Conservation (phyloP, 2,329 filamentous ascomycete genomes). For the Colletotrichum australisinense region DNA sequence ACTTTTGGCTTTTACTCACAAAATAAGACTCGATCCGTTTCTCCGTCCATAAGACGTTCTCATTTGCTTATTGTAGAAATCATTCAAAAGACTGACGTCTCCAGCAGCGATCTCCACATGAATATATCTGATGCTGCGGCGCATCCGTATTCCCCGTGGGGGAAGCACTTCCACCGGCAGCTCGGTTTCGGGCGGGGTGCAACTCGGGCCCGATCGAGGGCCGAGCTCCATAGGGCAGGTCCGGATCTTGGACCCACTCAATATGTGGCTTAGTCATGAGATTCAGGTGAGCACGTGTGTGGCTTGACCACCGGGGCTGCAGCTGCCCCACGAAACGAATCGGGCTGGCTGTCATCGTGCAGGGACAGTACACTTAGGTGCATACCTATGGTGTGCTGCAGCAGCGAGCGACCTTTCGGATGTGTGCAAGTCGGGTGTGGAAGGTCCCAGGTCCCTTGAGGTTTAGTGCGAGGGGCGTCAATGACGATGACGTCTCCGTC, state of each 20-base stretch:
- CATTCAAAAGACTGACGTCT: too few relatives aligned
- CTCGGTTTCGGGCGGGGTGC: slow-evolving; percentile 12
- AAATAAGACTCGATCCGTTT: background rate
- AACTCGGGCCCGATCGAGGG: slow-evolving; percentile 10
- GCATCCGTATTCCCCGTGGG: background rate
- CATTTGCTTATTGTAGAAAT: too few relatives aligned
- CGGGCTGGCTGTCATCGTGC: background rate
- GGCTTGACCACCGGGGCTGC: background rate
- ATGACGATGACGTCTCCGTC: slow-evolving; percentile 26
- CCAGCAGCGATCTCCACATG: background rate
- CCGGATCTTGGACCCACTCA: background rate
- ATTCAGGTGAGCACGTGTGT: background rate
- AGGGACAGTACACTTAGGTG: background rate
- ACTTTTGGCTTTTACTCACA: background rate
- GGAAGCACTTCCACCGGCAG: background rate
- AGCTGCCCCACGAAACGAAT: background rate
- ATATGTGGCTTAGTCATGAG: background rate
- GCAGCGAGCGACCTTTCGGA: background rate
- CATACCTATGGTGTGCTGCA: too few relatives aligned
- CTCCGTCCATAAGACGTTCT: background rate
- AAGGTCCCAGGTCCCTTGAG: background rate
- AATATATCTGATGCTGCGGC: background rate
- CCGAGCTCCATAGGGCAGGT: background rate
- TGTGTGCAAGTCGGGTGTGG: background rate
- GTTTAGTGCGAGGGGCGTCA: slow-evolving; percentile 12